A percentile compares a stretch with the other conserved stretches of the same genome.
Evolutionary conservation across 768 basidiomycete species (phyloP).

Genomic region (Lactarius indigo): DNA sequence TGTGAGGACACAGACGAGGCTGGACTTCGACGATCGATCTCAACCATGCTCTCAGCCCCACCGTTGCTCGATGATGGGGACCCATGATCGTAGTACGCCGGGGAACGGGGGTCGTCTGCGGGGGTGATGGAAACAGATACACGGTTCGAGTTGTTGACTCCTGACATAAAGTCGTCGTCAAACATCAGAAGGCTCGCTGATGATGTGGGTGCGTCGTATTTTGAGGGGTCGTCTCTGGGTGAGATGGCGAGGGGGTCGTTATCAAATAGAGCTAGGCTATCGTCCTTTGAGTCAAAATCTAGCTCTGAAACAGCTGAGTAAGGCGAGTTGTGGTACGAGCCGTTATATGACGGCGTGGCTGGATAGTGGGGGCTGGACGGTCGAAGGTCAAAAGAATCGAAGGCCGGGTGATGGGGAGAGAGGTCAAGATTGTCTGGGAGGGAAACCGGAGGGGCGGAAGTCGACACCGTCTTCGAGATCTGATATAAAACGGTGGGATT

Average conservation of each 20-base stretch:
- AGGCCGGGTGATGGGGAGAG: constrained; percentile 35
- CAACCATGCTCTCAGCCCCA: constrained; percentile 41
- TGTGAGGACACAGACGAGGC: constrained; percentile 70
- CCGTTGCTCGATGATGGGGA: constrained; percentile 59
- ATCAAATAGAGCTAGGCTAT: constrained; percentile 45
- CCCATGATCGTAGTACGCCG: constrained; percentile 53
- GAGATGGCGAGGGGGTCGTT: constrained; percentile 39
- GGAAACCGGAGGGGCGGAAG: constrained; percentile 21
- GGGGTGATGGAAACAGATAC: constrained; percentile 41
- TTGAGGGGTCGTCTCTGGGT: constrained; percentile 50
- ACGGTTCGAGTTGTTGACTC: constrained; percentile 43
- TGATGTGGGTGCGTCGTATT: constrained; percentile 57
- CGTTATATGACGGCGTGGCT: constrained; percentile 55
- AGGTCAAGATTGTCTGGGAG: constrained; percentile 26
- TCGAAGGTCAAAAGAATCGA: constrained; percentile 35
- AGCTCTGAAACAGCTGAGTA: constrained; percentile 70
- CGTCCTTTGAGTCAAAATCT: constrained; percentile 34
- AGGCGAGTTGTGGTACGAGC: constrained; percentile 69
- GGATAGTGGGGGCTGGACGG: constrained; percentile 41
- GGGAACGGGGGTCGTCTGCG: constrained; percentile 35
- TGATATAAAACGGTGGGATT: constrained; percentile 19
- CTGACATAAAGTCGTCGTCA: constrained; percentile 48
- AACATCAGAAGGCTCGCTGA: constrained; percentile 25
- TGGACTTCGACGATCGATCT: constrained; percentile 48
- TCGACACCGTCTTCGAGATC: constrained; percentile 21